Conservation (phyloP, 495 filamentous ascomycete species). For the Penicillium desertorum region DNA sequence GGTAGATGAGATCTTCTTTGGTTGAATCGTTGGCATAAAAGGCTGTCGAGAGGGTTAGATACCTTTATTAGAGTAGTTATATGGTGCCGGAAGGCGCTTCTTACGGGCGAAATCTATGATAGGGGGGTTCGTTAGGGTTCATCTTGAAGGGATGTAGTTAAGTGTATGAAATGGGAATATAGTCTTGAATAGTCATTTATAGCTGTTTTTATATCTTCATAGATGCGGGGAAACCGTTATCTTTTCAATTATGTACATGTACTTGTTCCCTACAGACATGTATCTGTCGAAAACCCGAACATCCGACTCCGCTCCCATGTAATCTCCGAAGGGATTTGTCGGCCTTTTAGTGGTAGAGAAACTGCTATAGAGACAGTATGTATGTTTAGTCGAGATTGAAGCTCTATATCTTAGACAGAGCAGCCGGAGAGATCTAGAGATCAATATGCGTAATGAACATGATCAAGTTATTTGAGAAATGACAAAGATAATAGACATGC, state of each 20-base stretch:
- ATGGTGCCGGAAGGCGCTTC: not conserved
- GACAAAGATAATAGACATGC: not conserved
- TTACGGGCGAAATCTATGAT: constrained; percentile 21
- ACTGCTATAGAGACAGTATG: too few species aligned
- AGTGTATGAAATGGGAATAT: not conserved
- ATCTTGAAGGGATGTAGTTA: not conserved
- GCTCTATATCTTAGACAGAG: not conserved
- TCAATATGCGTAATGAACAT: not conserved
- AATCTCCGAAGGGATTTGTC: not conserved
- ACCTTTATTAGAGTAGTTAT: not conserved
- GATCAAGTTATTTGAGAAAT: not conserved
- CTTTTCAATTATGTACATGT: not conserved
- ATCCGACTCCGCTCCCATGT: not conserved
- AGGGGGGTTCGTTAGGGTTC: constrained; percentile 14
- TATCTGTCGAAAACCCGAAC: not conserved
- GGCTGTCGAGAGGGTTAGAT: constrained; percentile 11
- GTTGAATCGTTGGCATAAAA: constrained; percentile 17
- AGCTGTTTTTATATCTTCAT: not conserved
- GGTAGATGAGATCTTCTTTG: constrained; percentile 11
- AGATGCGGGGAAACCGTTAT: not conserved
- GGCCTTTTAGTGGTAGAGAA: not conserved
- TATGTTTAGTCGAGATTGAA: too few species aligned
- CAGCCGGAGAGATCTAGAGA: not conserved
- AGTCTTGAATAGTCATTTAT: not conserved
- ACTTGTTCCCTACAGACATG: not conserved